Evolutionary conservation across 345 rosid species (phyloP), one percentile per base, ranked within the genome.

Genomic region (Salix koriyanagi): DNA sequence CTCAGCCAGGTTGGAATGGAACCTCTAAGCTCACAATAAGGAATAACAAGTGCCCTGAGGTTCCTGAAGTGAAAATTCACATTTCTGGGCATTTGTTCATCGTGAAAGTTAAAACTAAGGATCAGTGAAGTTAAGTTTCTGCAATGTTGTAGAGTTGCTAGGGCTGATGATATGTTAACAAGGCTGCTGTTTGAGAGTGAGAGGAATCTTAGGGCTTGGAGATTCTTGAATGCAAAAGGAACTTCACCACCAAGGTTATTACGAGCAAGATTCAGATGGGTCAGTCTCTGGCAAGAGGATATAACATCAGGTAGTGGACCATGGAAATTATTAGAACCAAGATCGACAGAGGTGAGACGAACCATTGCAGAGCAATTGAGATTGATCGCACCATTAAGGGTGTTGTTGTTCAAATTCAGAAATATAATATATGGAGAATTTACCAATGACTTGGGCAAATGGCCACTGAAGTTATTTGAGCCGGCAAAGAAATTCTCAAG

Each of bases 341-440:
- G 75, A 65, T 36, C 12, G 54, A 83, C 73, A 5, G 54, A 71
- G 28, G 5, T 25, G 13, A 86, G 60, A 65, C 15, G 71, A 37
- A 32, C 25, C 83, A 83, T 81, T 48, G 85, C 78, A 42, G 88
- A 81, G 50, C 88, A 83, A n/a, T 83, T 79, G 32, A 86, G 7
- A 42, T 61, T 67, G 16, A 83, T 65, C 0, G 70, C 75, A 72
- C 83, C 86, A 36, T 25, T 6, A 6, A 83, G 69, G 52, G 75
- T 50, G 70, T 83, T 83, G 42, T 79, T 79, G 41, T 2, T 9
- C 37, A 83, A 62, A 75, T 78, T 2, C 44, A 83, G 75, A 50
- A 6, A 34, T n/a, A n/a, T 5, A 74, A 81, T 79, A 28, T 86
- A 79, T 37, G 76, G 72, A 6, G 85, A 86, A 76, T 82, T 83